phyloP scores from a whole-genome alignment of 805 yeast species.

The Candida namnaoensis region DNA sequence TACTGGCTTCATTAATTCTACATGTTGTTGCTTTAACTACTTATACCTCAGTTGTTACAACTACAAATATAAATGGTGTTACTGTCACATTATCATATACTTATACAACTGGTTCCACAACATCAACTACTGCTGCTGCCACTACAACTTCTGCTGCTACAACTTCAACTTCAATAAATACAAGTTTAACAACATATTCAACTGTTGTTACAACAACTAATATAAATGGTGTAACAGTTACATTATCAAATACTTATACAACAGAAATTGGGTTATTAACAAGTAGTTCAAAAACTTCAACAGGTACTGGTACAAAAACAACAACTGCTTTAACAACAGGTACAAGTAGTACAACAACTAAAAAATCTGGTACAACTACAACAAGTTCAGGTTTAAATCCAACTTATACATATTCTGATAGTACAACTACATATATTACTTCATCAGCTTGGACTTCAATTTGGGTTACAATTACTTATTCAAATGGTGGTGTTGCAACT shows the following conservation, averaged over 20 bases:
- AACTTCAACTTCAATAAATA: background rate
- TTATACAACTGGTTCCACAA: background rate
- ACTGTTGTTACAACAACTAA: slow-evolving; percentile 3
- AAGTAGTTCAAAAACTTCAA: no score
- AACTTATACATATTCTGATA: slow-evolving; percentile 18
- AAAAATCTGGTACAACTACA: background rate
- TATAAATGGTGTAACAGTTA: slow-evolving; percentile 1
- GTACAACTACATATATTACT: slow-evolving; percentile 20
- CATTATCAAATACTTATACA: background rate
- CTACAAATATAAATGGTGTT: slow-evolving; percentile 3
- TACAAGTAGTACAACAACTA: slow-evolving; percentile 2
- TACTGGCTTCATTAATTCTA: no score
- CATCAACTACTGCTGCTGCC: slow-evolving; percentile 1
- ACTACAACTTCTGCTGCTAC: slow-evolving; percentile 1
- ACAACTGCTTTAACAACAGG: background rate
- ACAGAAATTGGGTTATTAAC: no score
- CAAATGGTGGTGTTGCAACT: slow-evolving; percentile 36
- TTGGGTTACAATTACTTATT: slow-evolving; percentile 44
- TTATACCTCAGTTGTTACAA: slow-evolving; percentile 1
- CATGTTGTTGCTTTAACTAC: slow-evolving; percentile 3
- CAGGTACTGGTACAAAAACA: background rate
- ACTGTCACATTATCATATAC: background rate
- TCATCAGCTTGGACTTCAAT: slow-evolving; percentile 24
- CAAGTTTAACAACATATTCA: background rate
- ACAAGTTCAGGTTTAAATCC: slow-evolving; percentile 7